Conservation (phyloP, 2,329 filamentous ascomycete genomes). For the Colletotrichum sp. region DNA sequence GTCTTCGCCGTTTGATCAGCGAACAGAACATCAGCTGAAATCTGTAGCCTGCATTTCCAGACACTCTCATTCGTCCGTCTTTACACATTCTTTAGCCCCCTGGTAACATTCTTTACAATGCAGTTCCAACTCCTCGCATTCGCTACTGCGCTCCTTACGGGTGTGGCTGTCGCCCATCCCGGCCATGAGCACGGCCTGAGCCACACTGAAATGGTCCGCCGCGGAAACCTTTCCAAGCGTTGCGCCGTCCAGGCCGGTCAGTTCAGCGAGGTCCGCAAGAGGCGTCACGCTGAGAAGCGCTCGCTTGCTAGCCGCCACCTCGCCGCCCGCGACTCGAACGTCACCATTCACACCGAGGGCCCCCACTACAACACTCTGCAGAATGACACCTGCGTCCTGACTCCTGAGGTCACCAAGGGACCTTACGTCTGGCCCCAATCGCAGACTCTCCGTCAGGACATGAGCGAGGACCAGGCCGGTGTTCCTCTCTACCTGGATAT, state of each 20-base stretch:
- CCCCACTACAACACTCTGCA: slow-evolving; percentile 11
- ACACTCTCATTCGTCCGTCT: not conserved
- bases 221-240: slow-evolving; percentile 2
- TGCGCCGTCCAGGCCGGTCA: not conserved
- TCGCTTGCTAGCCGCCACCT: slow-evolving; percentile 4
- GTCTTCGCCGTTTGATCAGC: not conserved
- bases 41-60: not conserved
- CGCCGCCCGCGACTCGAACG: not conserved
- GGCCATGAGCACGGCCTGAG: slow-evolving; percentile 44
- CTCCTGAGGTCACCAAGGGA: slow-evolving; percentile 11
- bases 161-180: slow-evolving; percentile 42
- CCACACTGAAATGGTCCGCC: slow-evolving; percentile 7
- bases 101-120: not conserved
- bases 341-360: slow-evolving; percentile 9
- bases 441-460: slow-evolving; percentile 49
- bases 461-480: slow-evolving; percentile 45
- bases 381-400: slow-evolving; percentile 26
- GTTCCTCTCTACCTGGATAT: slow-evolving; percentile 41
- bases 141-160: not conserved
- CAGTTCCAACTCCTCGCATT: not conserved
- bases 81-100: not conserved
- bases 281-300: slow-evolving; percentile 9
- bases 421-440: slow-evolving; percentile 36
- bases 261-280: slow-evolving; percentile 4
- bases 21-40: not conserved